A percentile compares a stretch with the other conserved stretches of the same genome.
Evolutionary conservation across 2,329 filamentous ascomycete genomes (phyloP).

Genomic region (Capronia coronata): DNA sequence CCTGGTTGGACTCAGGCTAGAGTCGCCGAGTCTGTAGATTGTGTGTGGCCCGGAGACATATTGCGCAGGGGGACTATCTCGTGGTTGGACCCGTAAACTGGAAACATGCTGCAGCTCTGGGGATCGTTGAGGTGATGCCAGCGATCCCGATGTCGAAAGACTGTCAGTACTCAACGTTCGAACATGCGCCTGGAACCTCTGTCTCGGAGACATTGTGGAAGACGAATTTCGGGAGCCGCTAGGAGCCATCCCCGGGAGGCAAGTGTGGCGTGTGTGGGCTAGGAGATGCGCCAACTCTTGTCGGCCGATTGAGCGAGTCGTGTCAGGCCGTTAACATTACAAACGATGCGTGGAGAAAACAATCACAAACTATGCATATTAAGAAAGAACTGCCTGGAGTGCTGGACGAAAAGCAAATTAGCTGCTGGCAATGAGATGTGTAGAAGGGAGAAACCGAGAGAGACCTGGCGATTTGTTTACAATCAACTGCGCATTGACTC

Average conservation of each 20-base stretch:
- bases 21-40: constrained; percentile 6
- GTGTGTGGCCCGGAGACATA: neutral
- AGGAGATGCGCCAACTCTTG: constrained; percentile 1
- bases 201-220: constrained; percentile 17
- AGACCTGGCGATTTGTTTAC: constrained; percentile 7
- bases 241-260: constrained; percentile 7
- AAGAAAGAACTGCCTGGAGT: neutral
- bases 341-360: neutral
- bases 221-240: constrained; percentile 1
- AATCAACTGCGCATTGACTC: constrained; percentile 11
- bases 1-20: neutral
- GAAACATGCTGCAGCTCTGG: constrained; percentile 15
- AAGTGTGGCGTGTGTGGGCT: constrained; percentile 2
- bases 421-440: neutral
- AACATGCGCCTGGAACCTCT: constrained; percentile 23
- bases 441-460: neutral
- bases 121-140: constrained; percentile 8
- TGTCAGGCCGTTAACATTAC: neutral
- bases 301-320: neutral
- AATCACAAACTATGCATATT: neutral
- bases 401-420: neutral
- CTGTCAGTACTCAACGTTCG: constrained; percentile 14
- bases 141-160: constrained; percentile 1
- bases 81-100: constrained; percentile 11
- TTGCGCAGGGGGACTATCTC: constrained; percentile 5